Base-by-base conservation (phyloP, 1,139 yeast species). In the Sporopachydermia cereana region DNA sequence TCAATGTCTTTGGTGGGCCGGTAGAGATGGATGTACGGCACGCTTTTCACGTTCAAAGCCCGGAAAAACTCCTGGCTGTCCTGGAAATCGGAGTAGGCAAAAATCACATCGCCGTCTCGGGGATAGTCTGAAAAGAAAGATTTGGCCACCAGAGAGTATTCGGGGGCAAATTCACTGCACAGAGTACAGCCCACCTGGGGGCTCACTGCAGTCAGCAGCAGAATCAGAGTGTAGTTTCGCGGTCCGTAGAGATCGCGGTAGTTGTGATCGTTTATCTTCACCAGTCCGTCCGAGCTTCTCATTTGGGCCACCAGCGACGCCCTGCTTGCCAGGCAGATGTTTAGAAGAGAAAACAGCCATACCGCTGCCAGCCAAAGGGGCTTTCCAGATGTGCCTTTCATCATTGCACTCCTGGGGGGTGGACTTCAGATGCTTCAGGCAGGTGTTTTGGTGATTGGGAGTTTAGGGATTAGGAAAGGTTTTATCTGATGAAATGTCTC, bases 21-120 rank as follows among this genome's bases (percentile, higher is more conserved):
- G 60, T 78, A 82, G 49, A 80, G 63, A 62, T 71, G 80, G 42
- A 88, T 58, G 57, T 84, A 80, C 31, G 98, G 98, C 36, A 91
- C 95, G 49, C 78, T 79, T 54, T 76, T 75, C 54, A 91, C 67
- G 36, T 73, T 68, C 58, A 79, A 67, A 20, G 5, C 9, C 60
- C 60, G 56, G 67, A 70, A 69, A 82, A 86, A 53, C 66, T 70
- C 67, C 41, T 76, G 68, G 30, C 71, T 64, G 41, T 76, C 76
- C 45, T 71, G 64, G 56, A 84, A 79, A 57, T 89, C 96, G 5
- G 95, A 77, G 46, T 71, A 67, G 24, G 84, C 83, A 60, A 91
- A 85, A 64, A 74, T 79, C 34, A 89, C 63, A 2, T 69, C 69
- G 17, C 62, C 66, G 16, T 61, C 61, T 12, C 58, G 66, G n/a